These are phyloP conservation scores for Xylaria hypoxylon DNA, from an alignment of 2,329 filamentous ascomycete species.

Conservation along the genomic window DNA sequence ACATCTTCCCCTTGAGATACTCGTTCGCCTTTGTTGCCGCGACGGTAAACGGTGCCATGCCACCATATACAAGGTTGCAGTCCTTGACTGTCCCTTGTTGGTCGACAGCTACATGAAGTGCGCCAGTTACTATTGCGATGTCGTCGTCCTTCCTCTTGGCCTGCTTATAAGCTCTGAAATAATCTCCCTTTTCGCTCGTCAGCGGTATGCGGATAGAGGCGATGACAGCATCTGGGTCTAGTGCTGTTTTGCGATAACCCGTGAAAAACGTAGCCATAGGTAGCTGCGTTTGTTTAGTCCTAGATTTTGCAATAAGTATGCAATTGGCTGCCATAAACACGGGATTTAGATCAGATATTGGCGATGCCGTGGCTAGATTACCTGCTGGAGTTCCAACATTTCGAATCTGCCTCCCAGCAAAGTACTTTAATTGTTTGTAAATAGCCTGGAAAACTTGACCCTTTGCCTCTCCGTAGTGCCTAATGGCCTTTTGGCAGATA, in stretches of 20 bases:
- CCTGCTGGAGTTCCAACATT: conserved; percentile 98
- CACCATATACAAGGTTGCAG: conserved; percentile 88
- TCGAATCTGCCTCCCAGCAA: conserved; percentile 93
- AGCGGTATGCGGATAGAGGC: conserved; percentile 87
- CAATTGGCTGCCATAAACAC: conserved; percentile 91
- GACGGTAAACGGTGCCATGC: conserved; percentile 94
- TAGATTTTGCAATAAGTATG: conserved; percentile 81
- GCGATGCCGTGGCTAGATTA: conserved; percentile 92
- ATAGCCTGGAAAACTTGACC: conserved; percentile 91
- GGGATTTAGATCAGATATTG: conserved; percentile 96
- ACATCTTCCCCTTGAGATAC: conserved; percentile 80
- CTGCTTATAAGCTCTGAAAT: conserved; percentile 92
- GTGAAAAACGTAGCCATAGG: conserved; percentile 94
- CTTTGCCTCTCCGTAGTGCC: conserved; percentile 77
- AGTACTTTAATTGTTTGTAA: conserved; percentile 92
- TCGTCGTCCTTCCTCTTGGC: conserved; percentile 98
- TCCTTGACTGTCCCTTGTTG: conserved; percentile 77
- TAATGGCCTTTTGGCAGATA: conserved; percentile 82
- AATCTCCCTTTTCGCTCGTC: conserved; percentile 80
- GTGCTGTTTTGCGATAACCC: conserved; percentile 86
- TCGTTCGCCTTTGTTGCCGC: conserved; percentile 81
- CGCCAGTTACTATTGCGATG: conserved; percentile 95
- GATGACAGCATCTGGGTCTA: conserved; percentile 85
- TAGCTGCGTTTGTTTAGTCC: conserved; percentile 80
- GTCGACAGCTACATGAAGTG: conserved; percentile 79